Evolutionary conservation across 495 filamentous ascomycete genomes (phyloP), one percentile per base, ranked within the genome.

Genomic region (Umbilicaria muhlenbergii): DNA sequence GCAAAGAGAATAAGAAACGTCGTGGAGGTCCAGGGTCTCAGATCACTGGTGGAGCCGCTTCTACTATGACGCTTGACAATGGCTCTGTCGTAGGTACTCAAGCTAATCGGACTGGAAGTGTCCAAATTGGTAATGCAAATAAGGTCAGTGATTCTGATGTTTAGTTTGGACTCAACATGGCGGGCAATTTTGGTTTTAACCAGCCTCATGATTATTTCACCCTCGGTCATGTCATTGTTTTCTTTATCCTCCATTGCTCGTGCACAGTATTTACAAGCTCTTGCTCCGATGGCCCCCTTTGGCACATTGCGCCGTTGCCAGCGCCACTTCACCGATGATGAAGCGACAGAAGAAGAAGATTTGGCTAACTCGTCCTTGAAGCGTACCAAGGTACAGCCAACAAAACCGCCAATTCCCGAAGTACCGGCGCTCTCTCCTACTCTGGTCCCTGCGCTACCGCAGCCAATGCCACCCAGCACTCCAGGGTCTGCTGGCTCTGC

Each of bases 1-100:
- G 69, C 36, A 86, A 94, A 51, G 78, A 85, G 34, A 83, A 61
- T 59, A 94, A 93, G 63, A 89, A 93, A 57, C 77, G 80, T 44
- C 68, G 81, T 13, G 70, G 66, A 21, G 65, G 55, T 10, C 42
- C 57, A 15, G 52, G 56, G 38, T 56, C 53, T 34, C 44, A 64
- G 38, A 41, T 52, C 38, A 50, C 48, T 34, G 53, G 50, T 16
- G 50, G 53, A 18, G 50, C 50, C 10, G 45, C 41, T 37, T 47
- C 47, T 42, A 32, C 48, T 2, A 14, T 33, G 41, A 24, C n/a
- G 11, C 14, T 16, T 12, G 51, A 55, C 21, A 19, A 34, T 10
- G 41, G 34, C 4, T 37, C 24, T 12, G 57, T 38, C 39, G 50
- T 37, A 32, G 38, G 16, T 39, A 42, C 14, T 44, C 50, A 48